Evolutionary conservation across 2,329 filamentous ascomycete genomes (phyloP), one percentile per base, ranked within the genome.

Genomic region (Botrytis porri): DNA sequence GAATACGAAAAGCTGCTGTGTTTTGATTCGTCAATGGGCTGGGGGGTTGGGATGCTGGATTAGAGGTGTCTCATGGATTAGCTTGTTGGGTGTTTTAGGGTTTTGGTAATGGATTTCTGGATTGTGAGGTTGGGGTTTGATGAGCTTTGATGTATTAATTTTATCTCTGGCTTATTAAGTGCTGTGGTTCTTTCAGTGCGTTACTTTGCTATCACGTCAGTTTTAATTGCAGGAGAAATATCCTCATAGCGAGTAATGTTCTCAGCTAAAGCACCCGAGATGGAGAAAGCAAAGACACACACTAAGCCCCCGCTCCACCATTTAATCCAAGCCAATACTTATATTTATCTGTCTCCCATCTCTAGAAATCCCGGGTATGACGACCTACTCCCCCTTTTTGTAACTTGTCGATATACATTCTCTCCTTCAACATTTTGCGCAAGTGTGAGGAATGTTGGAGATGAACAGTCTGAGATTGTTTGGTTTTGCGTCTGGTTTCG

Each of bases 21-120:
- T 2, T 48, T 48, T 65, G 29, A 65, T 65, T 65, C 43, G 63
- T 65, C 63, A 65, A 65, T 65, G 20, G 62, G 14, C 43, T 54
- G 12, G 5, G 6, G 8, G 48, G 35, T 48, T 5, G 29, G 20
- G 20, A 3, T 65, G 35, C 12, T 35, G 29, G 29, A 20, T 35
- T 65, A 29, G 22, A 32, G 16, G 22, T n/a, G 29, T 48, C 12
- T 22, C 29, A 65, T 35, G 20, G 43, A 37, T 65, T 16, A n/a
- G 29, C 41, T 65, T 48, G 63, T 35, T 10, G 39, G 14, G n/a
- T 20, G 29, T 43, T 43, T 35, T 35, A 64, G n/a, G 25, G 41
- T 29, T 37, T 20, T n/a, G 29, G 22, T 20, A 48, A 48, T 12
- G 20, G 20, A 45, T 25, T 22, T 7, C 41, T 35, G 25, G 29